Conservation (phyloP, 2,329 filamentous ascomycete species). For the Proliferodiscus dingleyae region DNA sequence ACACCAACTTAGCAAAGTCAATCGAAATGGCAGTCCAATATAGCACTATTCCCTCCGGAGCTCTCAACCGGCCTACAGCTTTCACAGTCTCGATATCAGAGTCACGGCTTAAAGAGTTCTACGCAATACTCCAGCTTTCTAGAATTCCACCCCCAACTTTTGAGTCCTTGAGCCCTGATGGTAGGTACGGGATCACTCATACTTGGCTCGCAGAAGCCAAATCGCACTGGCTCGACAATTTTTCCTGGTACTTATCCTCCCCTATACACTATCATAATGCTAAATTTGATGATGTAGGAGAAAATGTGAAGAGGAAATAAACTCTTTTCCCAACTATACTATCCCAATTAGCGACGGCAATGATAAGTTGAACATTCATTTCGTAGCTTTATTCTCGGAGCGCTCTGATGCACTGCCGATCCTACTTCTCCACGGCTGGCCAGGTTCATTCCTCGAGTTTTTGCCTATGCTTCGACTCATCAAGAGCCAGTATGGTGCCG, state of each 20-base stretch:
- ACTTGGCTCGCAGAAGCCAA: slow-evolving; percentile 13
- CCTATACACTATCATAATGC: slow-evolving; percentile 6
- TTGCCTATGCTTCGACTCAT: slow-evolving; percentile 45
- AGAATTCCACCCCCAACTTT: slow-evolving; percentile 12
- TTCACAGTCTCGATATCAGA: neutral
- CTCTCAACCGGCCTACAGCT: neutral
- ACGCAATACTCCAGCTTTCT: slow-evolving; percentile 5
- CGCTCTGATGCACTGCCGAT: slow-evolving; percentile 15
- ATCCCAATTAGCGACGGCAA: slow-evolving; percentile 2
- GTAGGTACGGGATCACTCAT: slow-evolving; percentile 9
- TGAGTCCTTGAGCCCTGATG: slow-evolving; percentile 11
- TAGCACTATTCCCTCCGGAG: neutral
- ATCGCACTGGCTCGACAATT: slow-evolving; percentile 7
- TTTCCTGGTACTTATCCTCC: slow-evolving; percentile 15
- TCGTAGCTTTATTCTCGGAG: slow-evolving; percentile 17
- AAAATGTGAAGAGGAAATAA: slow-evolving; percentile 11
- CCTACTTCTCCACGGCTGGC: slow-evolving; percentile 20
- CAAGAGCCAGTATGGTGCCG: slow-evolving; percentile 42
- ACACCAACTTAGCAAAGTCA: too few relatives aligned
- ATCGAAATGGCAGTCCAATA: neutral
- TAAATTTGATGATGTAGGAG: too few relatives aligned
- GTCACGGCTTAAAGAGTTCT: neutral
- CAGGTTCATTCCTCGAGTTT: slow-evolving; percentile 48
- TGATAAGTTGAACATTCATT: slow-evolving; percentile 10
- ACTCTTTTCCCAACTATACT: slow-evolving; percentile 11